phyloP scores from a whole-genome alignment of 306 rosid genomes.

The Sesbania bispinosa region DNA sequence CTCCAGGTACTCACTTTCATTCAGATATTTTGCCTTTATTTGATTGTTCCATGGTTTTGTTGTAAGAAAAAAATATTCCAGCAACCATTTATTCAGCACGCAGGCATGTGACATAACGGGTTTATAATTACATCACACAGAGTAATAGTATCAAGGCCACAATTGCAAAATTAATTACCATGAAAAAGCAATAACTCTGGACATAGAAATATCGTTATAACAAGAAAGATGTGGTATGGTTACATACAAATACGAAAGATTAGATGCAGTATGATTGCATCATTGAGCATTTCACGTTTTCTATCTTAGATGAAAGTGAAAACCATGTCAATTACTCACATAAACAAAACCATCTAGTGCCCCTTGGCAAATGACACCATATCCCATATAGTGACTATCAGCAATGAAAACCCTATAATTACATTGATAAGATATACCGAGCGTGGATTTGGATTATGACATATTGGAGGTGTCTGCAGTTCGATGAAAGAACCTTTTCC shows the following conservation, averaged over 20 bases:
- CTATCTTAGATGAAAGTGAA: not conserved
- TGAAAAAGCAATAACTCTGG: not conserved
- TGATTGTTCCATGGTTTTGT: not conserved
- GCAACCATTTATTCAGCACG: not conserved
- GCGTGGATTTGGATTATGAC: conserved; percentile 19
- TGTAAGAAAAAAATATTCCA: not conserved
- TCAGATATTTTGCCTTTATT: not conserved
- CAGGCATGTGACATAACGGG: not conserved
- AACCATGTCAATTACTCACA: not conserved
- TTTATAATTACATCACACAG: too few relatives aligned
- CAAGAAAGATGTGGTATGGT: not conserved
- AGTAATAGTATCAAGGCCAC: not conserved
- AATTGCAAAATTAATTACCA: not conserved
- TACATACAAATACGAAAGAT: not conserved
- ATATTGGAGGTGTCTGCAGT: conserved; percentile 1
- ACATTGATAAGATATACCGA: conserved; percentile 8
- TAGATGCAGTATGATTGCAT: not conserved
- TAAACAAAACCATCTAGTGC: not conserved
- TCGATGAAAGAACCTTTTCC: conserved; percentile 25
- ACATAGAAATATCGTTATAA: too few relatives aligned
- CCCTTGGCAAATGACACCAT: conserved; percentile 2
- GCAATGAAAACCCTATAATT: conserved; percentile 16
- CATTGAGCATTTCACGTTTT: not conserved
- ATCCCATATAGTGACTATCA: conserved; percentile 14
- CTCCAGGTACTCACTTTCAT: not conserved